These are phyloP conservation scores for Cyberlindnera mycetangii DNA, from an alignment of 805 yeast species.

Conservation along the genomic window DNA sequence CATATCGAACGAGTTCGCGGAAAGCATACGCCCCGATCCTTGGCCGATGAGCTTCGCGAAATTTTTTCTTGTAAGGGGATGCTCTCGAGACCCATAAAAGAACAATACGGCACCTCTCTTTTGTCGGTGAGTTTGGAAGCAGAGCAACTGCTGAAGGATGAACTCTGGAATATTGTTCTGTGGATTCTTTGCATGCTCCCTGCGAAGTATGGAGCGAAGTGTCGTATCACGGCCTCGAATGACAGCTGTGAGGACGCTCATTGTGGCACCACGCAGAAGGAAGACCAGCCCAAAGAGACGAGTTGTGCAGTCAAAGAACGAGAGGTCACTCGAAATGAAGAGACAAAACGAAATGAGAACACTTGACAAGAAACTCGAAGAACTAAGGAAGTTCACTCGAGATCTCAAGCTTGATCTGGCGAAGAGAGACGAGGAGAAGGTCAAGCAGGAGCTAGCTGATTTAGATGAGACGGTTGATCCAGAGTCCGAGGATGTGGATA, in stretches of 20 bases:
- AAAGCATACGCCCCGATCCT: neutral
- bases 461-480: constrained; percentile 15
- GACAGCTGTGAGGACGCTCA: constrained; percentile 10
- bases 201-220: neutral
- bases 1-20: constrained; percentile 3
- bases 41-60: constrained; percentile 5
- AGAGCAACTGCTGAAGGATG: neutral
- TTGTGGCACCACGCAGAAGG: constrained; percentile 10
- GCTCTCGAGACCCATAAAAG: neutral
- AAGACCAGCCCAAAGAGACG: neutral
- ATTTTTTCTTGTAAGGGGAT: too few species aligned
- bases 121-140: neutral
- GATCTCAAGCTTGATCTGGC: constrained; percentile 17
- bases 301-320: neutral
- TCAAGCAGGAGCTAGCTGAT: constrained; percentile 14
- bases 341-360: constrained; percentile 5
- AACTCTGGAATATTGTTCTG: neutral
- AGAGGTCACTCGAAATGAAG: neutral
- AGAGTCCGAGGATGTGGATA: constrained; percentile 23
- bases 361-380: constrained; percentile 19
- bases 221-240: neutral
- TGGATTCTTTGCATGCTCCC: neutral
- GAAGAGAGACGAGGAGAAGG: constrained; percentile 15
- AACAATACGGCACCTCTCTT: neutral
- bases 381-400: constrained; percentile 18